Evolutionary conservation across 2,329 filamentous ascomycete species (phyloP), one percentile per base, ranked within the genome.

Genomic region (Pseudovirgaria hyperparasitica): DNA sequence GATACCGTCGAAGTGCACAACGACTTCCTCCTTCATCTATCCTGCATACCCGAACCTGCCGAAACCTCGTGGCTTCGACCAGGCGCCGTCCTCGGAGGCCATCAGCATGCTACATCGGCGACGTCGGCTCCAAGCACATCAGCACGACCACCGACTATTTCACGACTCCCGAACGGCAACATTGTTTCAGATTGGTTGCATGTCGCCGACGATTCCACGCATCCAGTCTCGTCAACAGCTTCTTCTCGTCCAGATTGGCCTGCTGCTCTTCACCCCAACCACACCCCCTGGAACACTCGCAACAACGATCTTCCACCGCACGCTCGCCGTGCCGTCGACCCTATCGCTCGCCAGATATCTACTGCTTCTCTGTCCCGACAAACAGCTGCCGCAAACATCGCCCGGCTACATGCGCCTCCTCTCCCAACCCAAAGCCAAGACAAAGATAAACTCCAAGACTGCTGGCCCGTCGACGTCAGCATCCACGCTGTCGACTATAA

Each of bases 391-490:
- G n/a, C n/a, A n/a, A n/a, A n/a, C n/a, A n/a, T n/a, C n/a, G n/a
- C n/a, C n/a, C n/a, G n/a, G n/a, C n/a, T n/a, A n/a, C n/a, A n/a
- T n/a, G n/a, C n/a, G n/a, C n/a, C n/a, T n/a, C 4, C 27, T 4
- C 23, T 43, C 4, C 17, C 12, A 15, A 12, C 9, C 29, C 12
- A 19, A 32, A n/a, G n/a, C n/a, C n/a, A n/a, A n/a, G n/a, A n/a
- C n/a, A n/a, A n/a, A n/a, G n/a, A n/a, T n/a, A n/a, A n/a, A n/a
- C n/a, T n/a, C n/a, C 65, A 70, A 29, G 70, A 76, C 38, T 63
- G 66, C 23, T 79, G 74, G 74, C 72, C 72, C 5, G 74, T 79
- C 17, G 73, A 72, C 34, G 72, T 79, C 28, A 73, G 65, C 3
- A 66, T 79, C 20, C 71, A 77, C 40, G 57, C 64, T 11, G 63